phyloP scores from a whole-genome alignment of 192 early-diverging fungal species.

The Umbelopsis sp. region DNA sequence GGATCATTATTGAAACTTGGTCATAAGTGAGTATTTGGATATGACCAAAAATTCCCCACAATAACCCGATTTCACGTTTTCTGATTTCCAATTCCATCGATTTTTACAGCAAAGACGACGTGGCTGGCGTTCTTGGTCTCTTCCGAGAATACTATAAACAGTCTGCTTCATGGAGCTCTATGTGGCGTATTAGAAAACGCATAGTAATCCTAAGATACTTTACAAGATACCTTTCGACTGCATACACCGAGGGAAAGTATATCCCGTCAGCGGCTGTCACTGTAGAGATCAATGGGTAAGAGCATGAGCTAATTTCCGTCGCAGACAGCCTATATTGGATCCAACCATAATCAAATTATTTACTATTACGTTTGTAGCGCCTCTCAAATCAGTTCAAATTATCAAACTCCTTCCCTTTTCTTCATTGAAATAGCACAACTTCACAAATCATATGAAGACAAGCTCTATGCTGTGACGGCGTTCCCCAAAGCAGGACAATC shows the following conservation, averaged over 20 bases:
- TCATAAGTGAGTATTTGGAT: constrained; percentile 34
- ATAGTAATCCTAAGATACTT: constrained; percentile 53
- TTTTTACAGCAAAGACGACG: constrained; percentile 15
- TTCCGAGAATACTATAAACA: constrained; percentile 44
- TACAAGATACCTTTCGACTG: constrained; percentile 44
- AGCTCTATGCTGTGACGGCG: constrained; percentile 50
- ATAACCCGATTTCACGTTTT: neutral
- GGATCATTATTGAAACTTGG: constrained; percentile 50
- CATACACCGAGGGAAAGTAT: constrained; percentile 36
- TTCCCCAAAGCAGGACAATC: constrained; percentile 67
- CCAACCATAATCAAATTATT: neutral
- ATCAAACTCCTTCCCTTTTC: constrained; percentile 29
- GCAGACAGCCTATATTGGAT: neutral
- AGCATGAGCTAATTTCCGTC: neutral
- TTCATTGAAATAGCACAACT: constrained; percentile 48
- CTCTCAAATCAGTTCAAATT: neutral
- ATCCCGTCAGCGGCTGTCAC: constrained; percentile 27
- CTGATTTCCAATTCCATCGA: too few species aligned
- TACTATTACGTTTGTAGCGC: too few species aligned
- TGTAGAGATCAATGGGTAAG: neutral
- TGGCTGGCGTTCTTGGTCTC: constrained; percentile 28
- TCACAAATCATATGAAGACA: constrained; percentile 62
- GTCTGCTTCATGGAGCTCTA: constrained; percentile 42
- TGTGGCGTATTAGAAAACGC: constrained; percentile 53
- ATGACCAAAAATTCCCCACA: neutral